Percentiles rank a stretch among this genome's conserved stretches.
Evolutionary conservation across 257 asterid genomes (phyloP).

Genomic region (Petunia secreta): DNA sequence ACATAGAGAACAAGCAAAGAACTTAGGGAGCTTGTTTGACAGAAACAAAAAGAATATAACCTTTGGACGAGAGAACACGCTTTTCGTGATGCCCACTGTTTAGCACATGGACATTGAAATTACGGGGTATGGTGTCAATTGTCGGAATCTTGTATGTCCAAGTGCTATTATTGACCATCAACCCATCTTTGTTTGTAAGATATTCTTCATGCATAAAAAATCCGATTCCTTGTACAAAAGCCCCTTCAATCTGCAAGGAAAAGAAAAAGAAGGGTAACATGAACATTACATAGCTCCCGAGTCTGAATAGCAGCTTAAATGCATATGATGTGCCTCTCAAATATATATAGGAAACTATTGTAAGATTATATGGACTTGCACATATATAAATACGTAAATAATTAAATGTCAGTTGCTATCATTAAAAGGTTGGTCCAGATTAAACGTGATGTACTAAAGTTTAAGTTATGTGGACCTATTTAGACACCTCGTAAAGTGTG

Average conservation of each 20-base stretch:
- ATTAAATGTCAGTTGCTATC: no score
- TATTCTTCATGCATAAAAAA: conserved; percentile 86
- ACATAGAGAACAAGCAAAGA: no score
- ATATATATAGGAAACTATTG: conserved; percentile 44
- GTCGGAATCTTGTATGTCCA: conserved; percentile 89
- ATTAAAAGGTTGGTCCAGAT: no score
- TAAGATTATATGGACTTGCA: no score
- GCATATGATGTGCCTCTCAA: not conserved
- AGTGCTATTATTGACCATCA: conserved; percentile 53
- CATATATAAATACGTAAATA: no score
- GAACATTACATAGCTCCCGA: not conserved
- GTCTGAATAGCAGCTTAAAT: not conserved
- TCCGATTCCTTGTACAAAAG: conserved; percentile 84
- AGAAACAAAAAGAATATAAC: conserved; percentile 34
- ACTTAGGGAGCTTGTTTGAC: no score
- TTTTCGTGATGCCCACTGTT: conserved; percentile 62
- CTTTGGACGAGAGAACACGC: conserved; percentile 78
- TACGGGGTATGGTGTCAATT: conserved; percentile 64
- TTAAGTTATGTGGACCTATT: no score
- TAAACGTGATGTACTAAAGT: no score
- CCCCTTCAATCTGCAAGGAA: conserved; percentile 67
- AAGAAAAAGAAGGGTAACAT: no score
- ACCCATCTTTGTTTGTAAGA: conserved; percentile 53
- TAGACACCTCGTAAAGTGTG: no score
- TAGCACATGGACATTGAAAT: conserved; percentile 60